Base-by-base conservation (phyloP, 164 flowering plant genomes). In the Malania oleifera region DNA sequence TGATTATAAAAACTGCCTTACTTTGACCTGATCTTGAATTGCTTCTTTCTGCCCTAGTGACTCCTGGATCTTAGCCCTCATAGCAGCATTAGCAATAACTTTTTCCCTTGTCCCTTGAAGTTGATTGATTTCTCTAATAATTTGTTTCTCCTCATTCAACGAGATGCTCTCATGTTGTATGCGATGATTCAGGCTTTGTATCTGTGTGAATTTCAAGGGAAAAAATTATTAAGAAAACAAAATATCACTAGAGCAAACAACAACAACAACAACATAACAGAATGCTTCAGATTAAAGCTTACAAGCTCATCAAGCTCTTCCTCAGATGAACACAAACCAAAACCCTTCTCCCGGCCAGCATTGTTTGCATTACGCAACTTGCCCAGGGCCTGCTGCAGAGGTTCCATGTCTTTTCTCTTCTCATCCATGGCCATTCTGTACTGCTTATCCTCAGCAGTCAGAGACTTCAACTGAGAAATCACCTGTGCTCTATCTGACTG, bases 161-260 rank as follows among this genome's bases (percentile, higher is more conserved):
- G 96, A 74, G 60, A 81, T 85, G 80, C 95, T 91, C 75, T 95
- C 97, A 75, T 95, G 99, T 61, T 95, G 96, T 20, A 95, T 91
- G 18, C 78, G 84, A 61, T 88, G 84, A 49, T 95, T 74, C 72
- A 83, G 60, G 64, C 90, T 81, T 31, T 73, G 75, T 41, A 95
- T 87, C 99, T 95, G 75, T 56, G 63, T 52, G 24, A 28, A 62
- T 45, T 25, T 19, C 38, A 43, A 54, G 51, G 18, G 20, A 65
- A 25, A 48, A 44, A 40, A 28, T 38, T 19, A 23, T 23, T 58
- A 46, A 9, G 38, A 14, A 25, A 46, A 41, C 13, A 52, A 13
- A 15, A 39, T 26, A 22, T 17, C 37, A 54, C 12, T 35, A 22
- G 28, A 15, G 29, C 35, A 19, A 14, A 5, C 4, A 17, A 67